These are phyloP conservation scores for Stenogyne calaminthoides DNA, from an alignment of 305 asterid species.

Conservation along the genomic window DNA sequence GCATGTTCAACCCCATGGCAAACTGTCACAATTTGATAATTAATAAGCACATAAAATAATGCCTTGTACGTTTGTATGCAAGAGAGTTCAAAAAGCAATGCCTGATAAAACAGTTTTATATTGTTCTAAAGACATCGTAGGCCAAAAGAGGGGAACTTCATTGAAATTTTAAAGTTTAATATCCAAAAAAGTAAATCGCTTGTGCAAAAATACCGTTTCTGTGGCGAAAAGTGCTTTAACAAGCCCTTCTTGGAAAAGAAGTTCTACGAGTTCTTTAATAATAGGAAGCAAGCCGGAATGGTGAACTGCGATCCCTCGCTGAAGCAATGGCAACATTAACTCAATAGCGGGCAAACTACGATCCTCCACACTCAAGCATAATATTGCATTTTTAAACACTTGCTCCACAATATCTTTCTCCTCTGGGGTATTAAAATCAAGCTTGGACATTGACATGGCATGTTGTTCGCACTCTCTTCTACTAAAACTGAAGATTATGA, in stretches of 20 bases:
- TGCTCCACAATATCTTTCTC: constrained; percentile 89
- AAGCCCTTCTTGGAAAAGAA: constrained; percentile 98
- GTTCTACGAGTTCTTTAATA: constrained; percentile 95
- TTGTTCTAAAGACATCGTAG: not conserved
- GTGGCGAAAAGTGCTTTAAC: constrained; percentile 98
- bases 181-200: not conserved
- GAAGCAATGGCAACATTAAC: constrained; percentile 93
- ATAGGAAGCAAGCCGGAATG: constrained; percentile 99
- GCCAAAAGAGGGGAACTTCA: not conserved
- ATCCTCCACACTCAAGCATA: constrained; percentile 91
- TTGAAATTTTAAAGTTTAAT: not conserved
- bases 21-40: constrained; percentile 51
- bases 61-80: not conserved
- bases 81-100: not conserved
- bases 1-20: constrained; percentile 99
- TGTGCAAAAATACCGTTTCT: constrained; percentile 70
- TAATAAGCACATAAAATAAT: constrained; percentile 13
- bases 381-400: constrained; percentile 81
- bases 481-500: constrained; percentile 94
- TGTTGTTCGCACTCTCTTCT: constrained; percentile 99
- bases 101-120: not conserved
- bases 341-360: constrained; percentile 87
- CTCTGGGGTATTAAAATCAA: constrained; percentile 83
- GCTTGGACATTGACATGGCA: constrained; percentile 99
- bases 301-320: constrained; percentile 98